Evolutionary conservation across 352 stramenopile species (phyloP).

Genomic region (Thraustotheca clavata): DNA sequence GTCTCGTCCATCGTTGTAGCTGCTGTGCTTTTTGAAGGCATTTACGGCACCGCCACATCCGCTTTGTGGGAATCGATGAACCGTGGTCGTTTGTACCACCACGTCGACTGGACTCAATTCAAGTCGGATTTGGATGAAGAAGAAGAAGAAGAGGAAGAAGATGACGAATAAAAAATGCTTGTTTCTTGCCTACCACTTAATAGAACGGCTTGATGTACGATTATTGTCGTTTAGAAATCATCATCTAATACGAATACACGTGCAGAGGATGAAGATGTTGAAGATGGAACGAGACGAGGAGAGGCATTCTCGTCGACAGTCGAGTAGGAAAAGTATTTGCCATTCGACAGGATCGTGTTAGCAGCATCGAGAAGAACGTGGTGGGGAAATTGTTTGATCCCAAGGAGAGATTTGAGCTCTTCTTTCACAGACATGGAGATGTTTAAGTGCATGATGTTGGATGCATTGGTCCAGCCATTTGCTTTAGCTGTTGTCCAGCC

Average conservation of each 20-base stretch:
- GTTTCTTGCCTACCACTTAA: background rate
- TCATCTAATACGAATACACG: slow-evolving; percentile 8
- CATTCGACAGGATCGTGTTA: background rate
- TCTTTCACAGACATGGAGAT: background rate
- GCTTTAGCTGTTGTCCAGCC: background rate
- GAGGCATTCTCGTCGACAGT: background rate
- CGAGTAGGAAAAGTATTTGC: background rate
- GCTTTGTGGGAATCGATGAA: slow-evolving; percentile 78
- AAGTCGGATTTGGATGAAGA: slow-evolving; percentile 71
- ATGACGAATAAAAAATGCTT: slow-evolving; percentile 43
- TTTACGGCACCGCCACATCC: slow-evolving; percentile 63
- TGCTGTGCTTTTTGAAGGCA: slow-evolving; percentile 52
- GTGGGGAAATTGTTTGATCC: slow-evolving; percentile 2
- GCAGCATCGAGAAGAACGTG: background rate
- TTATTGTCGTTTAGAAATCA: slow-evolving; percentile 16
- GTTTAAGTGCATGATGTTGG: slow-evolving; percentile 1
- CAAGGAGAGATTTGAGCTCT: background rate
- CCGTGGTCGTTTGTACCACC: slow-evolving; percentile 78
- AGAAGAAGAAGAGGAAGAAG: slow-evolving; percentile 46
- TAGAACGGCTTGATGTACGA: background rate
- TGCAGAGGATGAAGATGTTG: background rate
- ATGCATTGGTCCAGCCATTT: background rate
- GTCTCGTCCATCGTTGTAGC: slow-evolving; percentile 66
- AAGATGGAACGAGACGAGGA: background rate
- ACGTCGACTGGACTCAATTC: slow-evolving; percentile 84